Conservation (phyloP, 495 filamentous ascomycete genomes). For the Penicillium paradoxum region DNA sequence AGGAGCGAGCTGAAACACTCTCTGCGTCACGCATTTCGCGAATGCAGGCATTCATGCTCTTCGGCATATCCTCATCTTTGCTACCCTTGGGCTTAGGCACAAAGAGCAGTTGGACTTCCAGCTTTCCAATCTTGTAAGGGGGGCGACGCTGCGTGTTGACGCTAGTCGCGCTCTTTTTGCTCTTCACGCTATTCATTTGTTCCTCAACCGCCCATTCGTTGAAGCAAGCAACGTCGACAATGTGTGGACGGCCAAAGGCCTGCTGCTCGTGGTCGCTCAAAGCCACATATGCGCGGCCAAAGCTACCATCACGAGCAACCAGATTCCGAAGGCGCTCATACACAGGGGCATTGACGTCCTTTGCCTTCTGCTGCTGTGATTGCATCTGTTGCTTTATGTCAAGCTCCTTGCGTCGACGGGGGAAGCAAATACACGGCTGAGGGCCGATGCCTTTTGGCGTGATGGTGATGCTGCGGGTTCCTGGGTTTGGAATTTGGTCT, state of each 20-base stretch:
- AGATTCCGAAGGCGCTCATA: constrained; percentile 86
- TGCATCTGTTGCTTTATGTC: constrained; percentile 77
- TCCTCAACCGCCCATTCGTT: constrained; percentile 98
- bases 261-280: constrained; percentile 84
- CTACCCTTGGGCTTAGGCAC: constrained; percentile 85
- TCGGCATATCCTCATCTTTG: constrained; percentile 95
- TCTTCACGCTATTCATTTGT: constrained; percentile 74
- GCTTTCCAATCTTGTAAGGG: constrained; percentile 90
- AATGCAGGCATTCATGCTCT: constrained; percentile 94
- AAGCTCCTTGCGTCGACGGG: constrained; percentile 90
- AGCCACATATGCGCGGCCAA: constrained; percentile 86
- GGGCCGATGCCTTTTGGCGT: constrained; percentile 74
- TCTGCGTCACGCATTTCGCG: constrained; percentile 88
- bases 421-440: constrained; percentile 91
- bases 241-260: constrained; percentile 81
- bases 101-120: constrained; percentile 88
- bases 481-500: constrained; percentile 48
- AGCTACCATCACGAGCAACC: constrained; percentile 85
- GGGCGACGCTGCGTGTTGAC: constrained; percentile 61
- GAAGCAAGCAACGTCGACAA: constrained; percentile 85
- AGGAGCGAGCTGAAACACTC: constrained; percentile 62
- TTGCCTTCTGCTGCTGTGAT: constrained; percentile 62
- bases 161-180: constrained; percentile 68
- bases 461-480: constrained; percentile 51
- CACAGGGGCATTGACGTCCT: constrained; percentile 57